These are phyloP conservation scores for Epichloe glyceriae DNA, from an alignment of 2,329 filamentous ascomycete genomes.

Conservation along the genomic window DNA sequence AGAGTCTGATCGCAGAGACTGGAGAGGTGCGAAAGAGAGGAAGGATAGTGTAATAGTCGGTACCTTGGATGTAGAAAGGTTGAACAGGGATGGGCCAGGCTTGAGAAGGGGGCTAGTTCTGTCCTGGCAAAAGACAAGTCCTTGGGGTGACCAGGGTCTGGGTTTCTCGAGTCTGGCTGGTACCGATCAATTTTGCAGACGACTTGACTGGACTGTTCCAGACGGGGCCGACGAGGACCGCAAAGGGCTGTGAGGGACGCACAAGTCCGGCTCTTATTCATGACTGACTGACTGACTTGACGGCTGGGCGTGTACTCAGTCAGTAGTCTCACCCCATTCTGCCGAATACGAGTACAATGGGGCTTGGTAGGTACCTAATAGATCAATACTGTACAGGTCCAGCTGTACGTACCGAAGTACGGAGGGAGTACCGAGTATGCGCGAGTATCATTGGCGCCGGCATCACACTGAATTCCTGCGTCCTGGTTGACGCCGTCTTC, in stretches of 20 bases:
- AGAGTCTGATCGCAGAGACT: slow-evolving; percentile 1
- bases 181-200: background rate
- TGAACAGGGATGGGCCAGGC: slow-evolving; percentile 5
- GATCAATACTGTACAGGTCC: background rate
- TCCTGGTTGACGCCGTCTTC: too few species aligned
- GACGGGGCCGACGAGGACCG: background rate
- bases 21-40: slow-evolving; percentile 2
- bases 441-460: too few species aligned
- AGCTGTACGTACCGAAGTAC: too few species aligned
- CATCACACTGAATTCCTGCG: too few species aligned
- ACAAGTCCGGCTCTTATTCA: background rate
- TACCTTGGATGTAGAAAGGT: slow-evolving; percentile 3
- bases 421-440: too few species aligned
- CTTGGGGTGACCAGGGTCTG: slow-evolving; percentile 3
- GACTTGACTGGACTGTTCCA: background rate
- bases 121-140: background rate
- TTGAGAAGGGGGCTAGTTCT: slow-evolving; percentile 3
- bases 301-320: background rate
- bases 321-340: background rate
- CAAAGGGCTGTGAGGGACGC: background rate
- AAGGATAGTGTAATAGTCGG: slow-evolving; percentile 2
- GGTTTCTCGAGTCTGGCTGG: background rate
- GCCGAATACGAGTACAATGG: slow-evolving; percentile 3
- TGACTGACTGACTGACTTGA: background rate
- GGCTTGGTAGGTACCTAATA: background rate